These are phyloP conservation scores for Ilex aquifolium DNA, from an alignment of 257 asterid genomes.

Conservation along the genomic window DNA sequence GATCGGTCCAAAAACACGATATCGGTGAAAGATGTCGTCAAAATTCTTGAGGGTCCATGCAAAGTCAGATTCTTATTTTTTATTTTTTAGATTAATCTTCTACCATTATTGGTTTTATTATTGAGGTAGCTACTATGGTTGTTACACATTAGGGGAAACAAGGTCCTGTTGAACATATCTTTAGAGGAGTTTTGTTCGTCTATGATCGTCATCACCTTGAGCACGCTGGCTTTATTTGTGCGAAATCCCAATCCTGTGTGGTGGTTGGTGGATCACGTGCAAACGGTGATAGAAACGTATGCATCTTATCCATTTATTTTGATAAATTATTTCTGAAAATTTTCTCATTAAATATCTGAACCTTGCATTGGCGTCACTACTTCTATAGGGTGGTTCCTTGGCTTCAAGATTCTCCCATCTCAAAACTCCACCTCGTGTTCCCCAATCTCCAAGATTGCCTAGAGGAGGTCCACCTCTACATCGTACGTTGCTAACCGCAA, in stretches of 20 bases:
- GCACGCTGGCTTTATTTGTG: constrained; percentile 97
- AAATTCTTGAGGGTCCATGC: constrained; percentile 88
- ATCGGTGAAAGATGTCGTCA: constrained; percentile 84
- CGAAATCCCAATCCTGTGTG: constrained; percentile 76
- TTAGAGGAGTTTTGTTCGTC: constrained; percentile 66
- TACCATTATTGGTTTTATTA: constrained; percentile 9
- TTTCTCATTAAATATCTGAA: background rate
- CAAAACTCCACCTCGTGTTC: constrained; percentile 66
- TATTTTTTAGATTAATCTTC: constrained; percentile 1
- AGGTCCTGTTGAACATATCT: constrained; percentile 93
- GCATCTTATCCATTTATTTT: constrained; percentile 16
- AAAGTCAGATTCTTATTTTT: constrained; percentile 40
- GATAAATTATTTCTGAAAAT: background rate
- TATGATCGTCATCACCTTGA: constrained; percentile 93
- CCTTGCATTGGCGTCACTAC: constrained; percentile 13
- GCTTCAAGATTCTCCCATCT: constrained; percentile 53
- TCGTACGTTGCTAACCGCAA: constrained; percentile 34
- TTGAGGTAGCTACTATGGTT: constrained; percentile 8
- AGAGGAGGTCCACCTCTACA: constrained; percentile 69
- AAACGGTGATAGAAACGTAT: constrained; percentile 73
- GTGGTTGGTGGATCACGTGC: constrained; percentile 91
- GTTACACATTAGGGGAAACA: constrained; percentile 59
- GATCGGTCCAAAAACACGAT: constrained; percentile 68
- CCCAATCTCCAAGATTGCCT: constrained; percentile 77
- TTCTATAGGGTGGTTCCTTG: constrained; percentile 48